Evolutionary conservation across 768 basidiomycete species (phyloP), one percentile per base, ranked within the genome.

Genomic region (Amanita molliuscula): DNA sequence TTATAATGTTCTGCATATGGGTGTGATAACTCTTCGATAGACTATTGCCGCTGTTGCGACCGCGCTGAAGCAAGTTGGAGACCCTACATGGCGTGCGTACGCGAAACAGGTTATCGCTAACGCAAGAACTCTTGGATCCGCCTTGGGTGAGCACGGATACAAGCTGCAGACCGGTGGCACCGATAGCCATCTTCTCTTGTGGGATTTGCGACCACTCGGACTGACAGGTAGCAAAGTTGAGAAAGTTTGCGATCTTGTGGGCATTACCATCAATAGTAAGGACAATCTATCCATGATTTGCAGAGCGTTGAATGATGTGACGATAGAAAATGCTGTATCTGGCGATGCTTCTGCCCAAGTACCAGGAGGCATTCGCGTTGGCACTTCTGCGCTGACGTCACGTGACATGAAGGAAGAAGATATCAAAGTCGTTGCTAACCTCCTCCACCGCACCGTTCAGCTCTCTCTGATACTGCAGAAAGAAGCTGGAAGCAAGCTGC

Each of bases 151-250:
- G 52, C 75, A 88, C 62, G 89, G 89, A 40, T 99, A 98, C 79
- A 91, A 85, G 70, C 88, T 99, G 56, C 94, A 97, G 73, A 98
- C 95, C 11, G 82, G 78, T 51, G 96, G 96, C 53, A 94, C 93
- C 15, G 96, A 98, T 67, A 98, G 90, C 76, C 96, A 99, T 67
- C 82, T 98, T 56, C 84, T 98, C 44, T 85, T 99, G 44, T 97
- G 94, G 95, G 96, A 98, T 62, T 79, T 97, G 54, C 81, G 96
- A 31, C 96, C 96, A 26, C 76, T 96, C 55, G 88, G 90, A 44
- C 72, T 98, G 63, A 97, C 96, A n/a, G 96, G 96, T 44, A 88
- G 84, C 74, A 98, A 98, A 71, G 82, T 99, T 51, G 95, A 97
- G 76, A 97, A 96, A 76, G 81, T 99, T 58, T 96, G 96, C 67